phyloP scores from a whole-genome alignment of 1,284 basidiomycete genomes.

The Cryptococcus jaspeensis region DNA sequence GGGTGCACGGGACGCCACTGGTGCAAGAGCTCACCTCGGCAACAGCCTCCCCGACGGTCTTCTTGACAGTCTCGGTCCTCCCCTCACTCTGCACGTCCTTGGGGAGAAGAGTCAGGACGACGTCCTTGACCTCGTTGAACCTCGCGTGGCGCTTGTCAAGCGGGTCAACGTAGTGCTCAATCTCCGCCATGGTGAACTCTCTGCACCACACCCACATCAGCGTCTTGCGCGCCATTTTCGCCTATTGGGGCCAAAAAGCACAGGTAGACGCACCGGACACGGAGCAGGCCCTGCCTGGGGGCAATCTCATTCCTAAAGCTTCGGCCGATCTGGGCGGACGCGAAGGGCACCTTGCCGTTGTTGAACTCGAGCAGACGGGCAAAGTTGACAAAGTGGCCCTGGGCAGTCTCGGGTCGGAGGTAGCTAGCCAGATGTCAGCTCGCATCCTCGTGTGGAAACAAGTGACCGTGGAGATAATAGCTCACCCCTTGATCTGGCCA shows the following conservation, averaged over 20 bases:
- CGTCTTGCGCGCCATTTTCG: neutral
- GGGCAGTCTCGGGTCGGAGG: slow-evolving; percentile 96
- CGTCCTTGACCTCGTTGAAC: slow-evolving; percentile 77
- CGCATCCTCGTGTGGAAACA: neutral
- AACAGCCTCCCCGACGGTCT: slow-evolving; percentile 88
- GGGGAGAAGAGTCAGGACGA: slow-evolving; percentile 75
- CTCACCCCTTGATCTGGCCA: slow-evolving; percentile 89
- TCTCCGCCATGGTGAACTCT: slow-evolving; percentile 99
- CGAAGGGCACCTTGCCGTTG: slow-evolving; percentile 93
- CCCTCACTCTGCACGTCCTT: slow-evolving; percentile 79
- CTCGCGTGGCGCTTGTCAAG: slow-evolving; percentile 83
- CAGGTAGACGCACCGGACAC: slow-evolving; percentile 61
- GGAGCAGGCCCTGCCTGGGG: slow-evolving; percentile 89
- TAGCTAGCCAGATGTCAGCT: slow-evolving; percentile 57
- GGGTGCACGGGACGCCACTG: neutral
- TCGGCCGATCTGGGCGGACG: slow-evolving; percentile 93
- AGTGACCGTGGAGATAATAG: neutral
- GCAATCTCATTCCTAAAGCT: slow-evolving; percentile 99
- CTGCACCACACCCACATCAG: slow-evolving; percentile 45
- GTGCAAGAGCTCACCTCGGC: slow-evolving; percentile 46
- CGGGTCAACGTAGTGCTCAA: slow-evolving; percentile 98
- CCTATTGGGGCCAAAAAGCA: neutral
- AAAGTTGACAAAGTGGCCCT: slow-evolving; percentile 99
- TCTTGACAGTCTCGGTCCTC: slow-evolving; percentile 63
- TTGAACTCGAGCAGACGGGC: slow-evolving; percentile 95